phyloP scores from a whole-genome alignment of 768 basidiomycete species.

The Russula virescens region DNA sequence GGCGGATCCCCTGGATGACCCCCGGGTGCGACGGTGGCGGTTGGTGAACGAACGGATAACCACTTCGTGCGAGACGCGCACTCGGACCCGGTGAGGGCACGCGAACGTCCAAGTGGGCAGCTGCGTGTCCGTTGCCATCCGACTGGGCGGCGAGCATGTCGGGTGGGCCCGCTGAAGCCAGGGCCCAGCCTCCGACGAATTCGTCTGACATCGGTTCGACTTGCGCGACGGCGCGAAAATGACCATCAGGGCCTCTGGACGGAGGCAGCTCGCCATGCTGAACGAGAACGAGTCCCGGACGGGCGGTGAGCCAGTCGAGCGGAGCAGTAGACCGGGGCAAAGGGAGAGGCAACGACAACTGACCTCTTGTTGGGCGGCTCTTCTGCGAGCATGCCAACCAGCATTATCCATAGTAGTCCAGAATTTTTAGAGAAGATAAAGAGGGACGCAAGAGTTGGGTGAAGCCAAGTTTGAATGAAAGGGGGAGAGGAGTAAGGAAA shows the following conservation, averaged over 20 bases:
- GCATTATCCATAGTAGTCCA: slow-evolving; percentile 55
- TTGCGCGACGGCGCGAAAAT: slow-evolving; percentile 50
- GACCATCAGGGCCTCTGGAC: slow-evolving; percentile 44
- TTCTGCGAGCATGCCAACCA: slow-evolving; percentile 69
- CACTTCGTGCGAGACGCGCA: slow-evolving; percentile 9
- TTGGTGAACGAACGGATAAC: slow-evolving; percentile 6
- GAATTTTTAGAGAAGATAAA: not conserved
- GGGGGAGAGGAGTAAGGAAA: not conserved
- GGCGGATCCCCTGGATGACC: not conserved
- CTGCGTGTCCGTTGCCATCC: slow-evolving; percentile 34
- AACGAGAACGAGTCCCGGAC: slow-evolving; percentile 27
- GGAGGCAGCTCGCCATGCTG: slow-evolving; percentile 26
- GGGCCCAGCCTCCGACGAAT: slow-evolving; percentile 53
- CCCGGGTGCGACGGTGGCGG: slow-evolving; percentile 6
- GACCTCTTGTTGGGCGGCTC: slow-evolving; percentile 48
- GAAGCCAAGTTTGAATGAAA: not conserved
- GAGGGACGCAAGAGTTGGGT: not conserved
- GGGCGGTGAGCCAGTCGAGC: slow-evolving; percentile 28
- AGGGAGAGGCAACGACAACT: not conserved
- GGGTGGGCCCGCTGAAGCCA: slow-evolving; percentile 30
- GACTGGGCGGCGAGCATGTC: slow-evolving; percentile 43
- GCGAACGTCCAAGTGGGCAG: not conserved
- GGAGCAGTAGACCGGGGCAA: not conserved
- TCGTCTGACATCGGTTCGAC: slow-evolving; percentile 55
- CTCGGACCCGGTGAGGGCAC: not conserved